phyloP scores from a whole-genome alignment of 176 grass and related monocot species.

The Juncus effusus region DNA sequence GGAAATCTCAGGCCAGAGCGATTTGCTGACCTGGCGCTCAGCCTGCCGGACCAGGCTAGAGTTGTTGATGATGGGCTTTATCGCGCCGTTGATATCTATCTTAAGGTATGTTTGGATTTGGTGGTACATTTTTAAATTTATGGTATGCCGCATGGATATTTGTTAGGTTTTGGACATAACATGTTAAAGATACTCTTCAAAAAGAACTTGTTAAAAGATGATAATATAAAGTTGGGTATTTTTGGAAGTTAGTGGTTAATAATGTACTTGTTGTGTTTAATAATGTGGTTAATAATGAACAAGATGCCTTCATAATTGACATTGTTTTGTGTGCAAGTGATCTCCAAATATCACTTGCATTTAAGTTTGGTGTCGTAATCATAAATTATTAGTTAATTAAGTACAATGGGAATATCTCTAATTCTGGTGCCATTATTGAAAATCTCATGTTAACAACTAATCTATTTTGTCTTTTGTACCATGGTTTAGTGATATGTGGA shows the following conservation, averaged over 20 bases:
- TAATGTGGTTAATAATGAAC: no score
- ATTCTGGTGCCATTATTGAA: slow-evolving; percentile 15
- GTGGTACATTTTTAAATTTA: neutral
- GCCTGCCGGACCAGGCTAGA: slow-evolving; percentile 71
- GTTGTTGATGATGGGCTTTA: slow-evolving; percentile 90
- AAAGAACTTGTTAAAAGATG: neutral
- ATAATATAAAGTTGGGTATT: slow-evolving; percentile 11
- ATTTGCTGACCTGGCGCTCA: slow-evolving; percentile 89
- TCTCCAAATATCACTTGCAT: slow-evolving; percentile 3
- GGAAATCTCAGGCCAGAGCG: slow-evolving; percentile 76
- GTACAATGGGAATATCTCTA: slow-evolving; percentile 19
- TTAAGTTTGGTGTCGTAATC: slow-evolving; percentile 16
- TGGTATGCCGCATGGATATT: neutral
- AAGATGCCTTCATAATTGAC: neutral
- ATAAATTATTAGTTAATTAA: slow-evolving; percentile 12
- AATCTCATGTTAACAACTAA: slow-evolving; percentile 16
- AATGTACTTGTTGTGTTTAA: neutral
- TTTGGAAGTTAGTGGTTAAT: slow-evolving; percentile 18
- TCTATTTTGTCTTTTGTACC: slow-evolving; percentile 14
- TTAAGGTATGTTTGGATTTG: slow-evolving; percentile 61
- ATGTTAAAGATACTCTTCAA: neutral
- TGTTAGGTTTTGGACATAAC: neutral
- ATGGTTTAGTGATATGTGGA: slow-evolving; percentile 11
- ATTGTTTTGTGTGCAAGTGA: slow-evolving; percentile 3
- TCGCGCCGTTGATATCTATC: slow-evolving; percentile 93